phyloP scores from a whole-genome alignment of 2,329 filamentous ascomycete species.

The Erysiphe pulchra region DNA sequence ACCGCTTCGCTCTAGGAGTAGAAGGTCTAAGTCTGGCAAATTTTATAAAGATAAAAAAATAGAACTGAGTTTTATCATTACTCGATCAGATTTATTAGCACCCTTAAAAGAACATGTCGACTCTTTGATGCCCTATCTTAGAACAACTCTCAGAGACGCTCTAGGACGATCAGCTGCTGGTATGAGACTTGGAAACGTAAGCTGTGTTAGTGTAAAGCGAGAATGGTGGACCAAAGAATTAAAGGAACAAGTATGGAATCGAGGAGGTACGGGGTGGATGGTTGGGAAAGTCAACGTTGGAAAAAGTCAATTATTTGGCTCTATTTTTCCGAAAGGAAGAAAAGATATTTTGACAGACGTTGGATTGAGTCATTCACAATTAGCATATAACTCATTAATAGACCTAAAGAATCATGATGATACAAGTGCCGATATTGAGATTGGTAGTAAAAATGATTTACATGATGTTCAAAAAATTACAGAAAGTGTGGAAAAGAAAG shows the following conservation, averaged over 20 bases:
- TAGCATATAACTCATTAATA: background rate
- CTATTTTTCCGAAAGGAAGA: constrained; percentile 58
- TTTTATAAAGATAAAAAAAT: constrained; percentile 43
- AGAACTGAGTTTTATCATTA: constrained; percentile 77
- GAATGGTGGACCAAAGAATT: constrained; percentile 78
- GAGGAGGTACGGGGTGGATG: constrained; percentile 79
- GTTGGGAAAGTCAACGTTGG: constrained; percentile 97
- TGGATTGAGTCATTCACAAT: background rate
- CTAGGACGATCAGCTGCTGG: constrained; percentile 41
- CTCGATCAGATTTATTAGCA: constrained; percentile 62
- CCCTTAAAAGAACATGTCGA: constrained; percentile 69
- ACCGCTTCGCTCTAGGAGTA: constrained; percentile 53
- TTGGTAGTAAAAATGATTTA: background rate
- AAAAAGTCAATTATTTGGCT: constrained; percentile 76
- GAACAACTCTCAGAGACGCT: constrained; percentile 49
- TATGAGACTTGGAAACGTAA: constrained; percentile 67
- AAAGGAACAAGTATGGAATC: constrained; percentile 62
- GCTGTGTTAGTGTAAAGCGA: constrained; percentile 62
- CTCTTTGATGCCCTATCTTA: constrained; percentile 60
- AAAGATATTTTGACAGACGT: constrained; percentile 3
- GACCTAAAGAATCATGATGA: background rate
- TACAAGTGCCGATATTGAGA: background rate
- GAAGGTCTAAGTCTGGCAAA: constrained; percentile 40
- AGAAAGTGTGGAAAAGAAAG: background rate
- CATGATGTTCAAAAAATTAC: background rate